These are phyloP conservation scores for Asterionellopsis glacialis DNA, from an alignment of 108 stramenopile genomes.

Conservation along the genomic window DNA sequence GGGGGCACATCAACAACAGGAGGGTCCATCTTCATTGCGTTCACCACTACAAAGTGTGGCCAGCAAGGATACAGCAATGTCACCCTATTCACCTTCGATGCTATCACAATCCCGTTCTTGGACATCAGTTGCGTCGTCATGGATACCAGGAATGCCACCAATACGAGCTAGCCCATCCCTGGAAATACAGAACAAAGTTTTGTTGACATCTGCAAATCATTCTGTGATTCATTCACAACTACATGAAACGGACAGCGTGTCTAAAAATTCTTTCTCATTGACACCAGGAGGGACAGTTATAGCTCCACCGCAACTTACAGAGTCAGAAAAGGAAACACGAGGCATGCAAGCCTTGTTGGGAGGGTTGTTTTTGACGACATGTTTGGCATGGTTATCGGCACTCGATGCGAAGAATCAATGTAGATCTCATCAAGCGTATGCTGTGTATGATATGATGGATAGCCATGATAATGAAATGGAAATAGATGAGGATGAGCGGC, in stretches of 20 bases:
- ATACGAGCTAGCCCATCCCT: no score
- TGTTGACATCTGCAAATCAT: slow-evolving; percentile 6
- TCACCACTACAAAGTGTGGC: no score
- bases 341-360: slow-evolving; percentile 11
- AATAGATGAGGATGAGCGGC: neutral
- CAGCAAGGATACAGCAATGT: no score
- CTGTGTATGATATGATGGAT: slow-evolving; percentile 13
- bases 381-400: slow-evolving; percentile 25
- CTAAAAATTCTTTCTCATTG: no score
- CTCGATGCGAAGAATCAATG: slow-evolving; percentile 36
- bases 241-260: neutral
- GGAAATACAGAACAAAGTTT: neutral
- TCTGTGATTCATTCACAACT: slow-evolving; percentile 1
- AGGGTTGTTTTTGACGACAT: slow-evolving; percentile 26
- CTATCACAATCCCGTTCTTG: no score
- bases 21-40: no score
- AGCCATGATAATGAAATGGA: slow-evolving; percentile 9
- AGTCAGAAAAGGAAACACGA: neutral
- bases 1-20: no score
- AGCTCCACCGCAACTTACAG: neutral
- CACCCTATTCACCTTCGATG: no score
- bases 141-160: no score
- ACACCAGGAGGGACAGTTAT: neutral
- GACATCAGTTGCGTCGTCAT: no score
- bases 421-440: slow-evolving; percentile 23